A percentile compares a stretch with the other conserved stretches of the same genome.
These are phyloP conservation scores for Backusella macrospora DNA, from an alignment of 192 early-diverging fungal species.

Conservation along the genomic window DNA sequence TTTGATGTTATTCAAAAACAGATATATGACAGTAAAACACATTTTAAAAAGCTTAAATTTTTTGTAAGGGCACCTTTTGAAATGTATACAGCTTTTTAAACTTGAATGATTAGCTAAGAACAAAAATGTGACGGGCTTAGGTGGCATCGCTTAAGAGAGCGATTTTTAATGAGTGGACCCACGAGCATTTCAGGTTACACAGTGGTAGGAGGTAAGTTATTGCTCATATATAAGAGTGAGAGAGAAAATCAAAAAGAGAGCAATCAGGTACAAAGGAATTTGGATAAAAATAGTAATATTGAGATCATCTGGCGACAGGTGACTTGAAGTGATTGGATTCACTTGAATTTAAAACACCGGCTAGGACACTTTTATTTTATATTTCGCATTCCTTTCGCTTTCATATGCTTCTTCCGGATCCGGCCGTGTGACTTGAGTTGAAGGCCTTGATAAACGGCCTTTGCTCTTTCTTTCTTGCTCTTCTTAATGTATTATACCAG, in stretches of 20 bases:
- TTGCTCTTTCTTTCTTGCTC: conserved; percentile 14
- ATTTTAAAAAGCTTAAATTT: too few species aligned
- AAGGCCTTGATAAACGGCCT: background rate
- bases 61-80: too few species aligned
- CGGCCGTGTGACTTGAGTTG: conserved; percentile 8
- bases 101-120: too few species aligned
- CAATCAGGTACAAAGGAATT: conserved; percentile 9
- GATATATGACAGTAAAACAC: too few species aligned
- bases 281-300: conserved; percentile 10
- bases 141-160: too few species aligned
- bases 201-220: background rate
- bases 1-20: too few species aligned
- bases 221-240: background rate
- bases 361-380: background rate
- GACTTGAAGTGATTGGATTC: conserved; percentile 4
- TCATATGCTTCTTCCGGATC: conserved; percentile 13
- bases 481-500: conserved; percentile 9
- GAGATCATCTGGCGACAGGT: conserved; percentile 1
- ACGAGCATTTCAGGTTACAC: too few species aligned
- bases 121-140: too few species aligned
- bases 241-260: background rate
- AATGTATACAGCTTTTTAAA: too few species aligned
- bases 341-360: conserved; percentile 6
- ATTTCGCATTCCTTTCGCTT: conserved; percentile 12
- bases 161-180: too few species aligned